phyloP scores from a whole-genome alignment of 495 filamentous ascomycete species.

The Penicillium malachiteum region DNA sequence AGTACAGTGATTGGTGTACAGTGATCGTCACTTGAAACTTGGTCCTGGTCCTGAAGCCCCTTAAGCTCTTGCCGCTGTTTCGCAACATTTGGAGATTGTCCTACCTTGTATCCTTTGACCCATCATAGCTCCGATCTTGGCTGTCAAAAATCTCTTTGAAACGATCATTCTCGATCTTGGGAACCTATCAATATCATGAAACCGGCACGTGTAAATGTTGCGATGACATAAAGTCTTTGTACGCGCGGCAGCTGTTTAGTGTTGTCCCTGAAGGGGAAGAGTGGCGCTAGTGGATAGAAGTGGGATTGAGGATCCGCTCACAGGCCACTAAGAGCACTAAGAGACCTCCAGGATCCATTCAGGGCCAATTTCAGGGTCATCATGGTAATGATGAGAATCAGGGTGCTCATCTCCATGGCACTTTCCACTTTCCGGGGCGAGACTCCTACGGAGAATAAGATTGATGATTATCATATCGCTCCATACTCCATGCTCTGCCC shows the following conservation, averaged over 20 bases:
- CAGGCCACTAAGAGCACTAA: not conserved
- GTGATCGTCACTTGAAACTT: conserved; percentile 1
- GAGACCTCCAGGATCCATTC: not conserved
- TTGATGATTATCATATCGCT: not conserved
- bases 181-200: not conserved
- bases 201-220: not conserved
- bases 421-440: no score
- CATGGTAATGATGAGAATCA: no score
- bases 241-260: conserved; percentile 16
- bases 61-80: not conserved
- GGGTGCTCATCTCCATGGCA: no score
- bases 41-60: conserved; percentile 13
- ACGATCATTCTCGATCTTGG: not conserved
- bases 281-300: conserved; percentile 8
- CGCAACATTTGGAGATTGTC: not conserved
- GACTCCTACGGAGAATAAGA: conserved; percentile 18
- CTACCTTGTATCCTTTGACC: not conserved
- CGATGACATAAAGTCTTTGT: conserved; percentile 1
- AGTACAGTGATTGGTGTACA: conserved; percentile 11
- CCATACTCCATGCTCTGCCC: conserved; percentile 5
- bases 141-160: not conserved
- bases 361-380: not conserved
- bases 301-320: conserved; percentile 19
- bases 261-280: conserved; percentile 6
- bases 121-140: no score